phyloP scores from a whole-genome alignment of 345 rosid genomes.

The Eucalyptus microcorys region DNA sequence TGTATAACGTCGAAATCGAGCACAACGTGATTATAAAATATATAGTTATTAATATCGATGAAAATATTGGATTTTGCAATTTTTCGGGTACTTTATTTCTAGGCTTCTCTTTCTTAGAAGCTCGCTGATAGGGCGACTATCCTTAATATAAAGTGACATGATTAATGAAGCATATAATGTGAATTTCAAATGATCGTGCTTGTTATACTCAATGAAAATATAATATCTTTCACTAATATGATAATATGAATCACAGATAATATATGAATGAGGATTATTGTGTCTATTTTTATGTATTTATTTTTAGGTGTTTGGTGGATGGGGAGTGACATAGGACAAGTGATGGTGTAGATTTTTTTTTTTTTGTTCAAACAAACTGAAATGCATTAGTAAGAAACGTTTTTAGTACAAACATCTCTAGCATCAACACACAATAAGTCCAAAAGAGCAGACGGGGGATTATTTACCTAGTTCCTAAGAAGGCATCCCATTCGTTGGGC shows the following conservation, averaged over 20 bases:
- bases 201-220: not conserved
- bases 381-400: too few relatives aligned
- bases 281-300: not conserved
- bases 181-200: not conserved
- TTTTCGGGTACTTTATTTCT: rapidly evolving
- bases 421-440: too few relatives aligned
- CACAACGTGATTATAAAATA: rapidly evolving
- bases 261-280: not conserved
- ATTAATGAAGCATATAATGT: not conserved
- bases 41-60: too few relatives aligned
- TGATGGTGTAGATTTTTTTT: not conserved
- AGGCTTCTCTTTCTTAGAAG: not conserved
- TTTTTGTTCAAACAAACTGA: too few relatives aligned
- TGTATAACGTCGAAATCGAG: rapidly evolving
- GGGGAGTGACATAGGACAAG: not conserved
- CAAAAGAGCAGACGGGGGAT: too few relatives aligned
- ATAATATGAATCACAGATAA: not conserved
- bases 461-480: too few relatives aligned
- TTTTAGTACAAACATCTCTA: too few relatives aligned
- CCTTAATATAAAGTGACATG: not conserved
- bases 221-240: too few relatives aligned
- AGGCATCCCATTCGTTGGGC: too few relatives aligned
- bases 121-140: not conserved
- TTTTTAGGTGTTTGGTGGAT: not conserved
- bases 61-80: not conserved